Conservation (phyloP, 1,284 basidiomycete species). For the Phlebopus sp. region DNA sequence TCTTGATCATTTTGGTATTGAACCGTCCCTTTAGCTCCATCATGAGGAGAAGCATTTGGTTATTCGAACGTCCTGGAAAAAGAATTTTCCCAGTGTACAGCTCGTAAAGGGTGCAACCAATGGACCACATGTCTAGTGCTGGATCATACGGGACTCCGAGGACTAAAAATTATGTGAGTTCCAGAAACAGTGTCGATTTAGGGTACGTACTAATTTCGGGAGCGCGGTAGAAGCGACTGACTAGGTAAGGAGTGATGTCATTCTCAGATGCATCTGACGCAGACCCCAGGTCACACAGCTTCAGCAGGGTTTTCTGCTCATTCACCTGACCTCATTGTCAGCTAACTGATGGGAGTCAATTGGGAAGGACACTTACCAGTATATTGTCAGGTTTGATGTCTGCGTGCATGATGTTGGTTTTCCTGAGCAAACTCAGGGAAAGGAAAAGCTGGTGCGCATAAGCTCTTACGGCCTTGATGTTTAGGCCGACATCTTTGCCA, state of each 20-base stretch:
- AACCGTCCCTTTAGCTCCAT: slow-evolving; percentile 96
- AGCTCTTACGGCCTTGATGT: slow-evolving; percentile 94
- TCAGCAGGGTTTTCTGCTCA: slow-evolving; percentile 90
- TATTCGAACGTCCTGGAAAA: slow-evolving; percentile 95
- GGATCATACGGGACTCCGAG: slow-evolving; percentile 94
- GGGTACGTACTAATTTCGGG: slow-evolving; percentile 90
- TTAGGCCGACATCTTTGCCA: slow-evolving; percentile 96
- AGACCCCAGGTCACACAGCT: slow-evolving; percentile 95
- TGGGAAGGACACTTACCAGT: slow-evolving; percentile 53
- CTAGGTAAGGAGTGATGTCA: slow-evolving; percentile 98
- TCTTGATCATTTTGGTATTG: slow-evolving; percentile 92
- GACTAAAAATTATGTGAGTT: slow-evolving; percentile 50
- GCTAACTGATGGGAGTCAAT: slow-evolving; percentile 11
- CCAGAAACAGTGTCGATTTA: slow-evolving; percentile 2
- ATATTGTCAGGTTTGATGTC: slow-evolving; percentile 99
- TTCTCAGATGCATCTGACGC: slow-evolving; percentile 92
- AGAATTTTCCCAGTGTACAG: slow-evolving; percentile 98
- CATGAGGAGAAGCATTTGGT: slow-evolving; percentile 96
- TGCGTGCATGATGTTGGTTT: slow-evolving; percentile 94
- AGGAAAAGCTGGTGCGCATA: slow-evolving; percentile 97
- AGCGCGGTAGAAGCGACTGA: slow-evolving; percentile 96
- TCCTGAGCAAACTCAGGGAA: slow-evolving; percentile 80
- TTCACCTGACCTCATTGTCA: slow-evolving; percentile 64
- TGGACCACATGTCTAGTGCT: slow-evolving; percentile 94
- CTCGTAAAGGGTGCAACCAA: slow-evolving; percentile 97